A percentile compares a stretch with the other conserved stretches of the same genome.
These are phyloP conservation scores for Larix sibirica DNA, from an alignment of 83 land plant genomes.

Conservation along the genomic window DNA sequence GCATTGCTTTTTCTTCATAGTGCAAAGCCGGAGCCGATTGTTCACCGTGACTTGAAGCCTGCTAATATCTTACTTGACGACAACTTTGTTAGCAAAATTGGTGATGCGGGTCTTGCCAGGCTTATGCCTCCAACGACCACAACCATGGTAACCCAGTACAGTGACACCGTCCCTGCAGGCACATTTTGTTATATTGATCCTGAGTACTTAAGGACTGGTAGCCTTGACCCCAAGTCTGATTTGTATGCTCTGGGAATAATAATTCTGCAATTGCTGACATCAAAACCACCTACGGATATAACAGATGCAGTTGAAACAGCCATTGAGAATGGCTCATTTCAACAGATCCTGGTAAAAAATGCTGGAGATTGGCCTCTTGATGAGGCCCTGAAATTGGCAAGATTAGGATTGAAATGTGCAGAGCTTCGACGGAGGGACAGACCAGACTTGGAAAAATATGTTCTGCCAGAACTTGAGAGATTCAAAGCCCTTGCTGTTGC, in stretches of 20 bases:
- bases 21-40: constrained; percentile 49
- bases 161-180: constrained; percentile 52
- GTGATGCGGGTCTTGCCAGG: constrained; percentile 72
- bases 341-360: constrained; percentile 36
- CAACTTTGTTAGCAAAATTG: constrained; percentile 64
- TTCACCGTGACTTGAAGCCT: constrained; percentile 70
- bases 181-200: constrained; percentile 75
- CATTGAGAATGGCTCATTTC: constrained; percentile 25
- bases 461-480: constrained; percentile 50
- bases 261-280: constrained; percentile 64
- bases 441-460: constrained; percentile 48
- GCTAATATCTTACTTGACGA: constrained; percentile 63
- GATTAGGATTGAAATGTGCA: constrained; percentile 45
- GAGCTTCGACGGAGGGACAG: constrained; percentile 55
- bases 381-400: constrained; percentile 50
- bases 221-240: constrained; percentile 55
- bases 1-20: constrained; percentile 63
- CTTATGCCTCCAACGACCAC: constrained; percentile 26
- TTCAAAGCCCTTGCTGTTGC: constrained; percentile 24
- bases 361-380: constrained; percentile 71
- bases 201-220: constrained; percentile 61
- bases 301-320: constrained; percentile 54
- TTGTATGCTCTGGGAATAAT: constrained; percentile 70
- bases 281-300: constrained; percentile 46
- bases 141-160: constrained; percentile 24